Percentiles rank a stretch among this genome's conserved stretches.
Evolutionary conservation across 805 yeast species (phyloP).

Genomic region (Candida endomychidarum): DNA sequence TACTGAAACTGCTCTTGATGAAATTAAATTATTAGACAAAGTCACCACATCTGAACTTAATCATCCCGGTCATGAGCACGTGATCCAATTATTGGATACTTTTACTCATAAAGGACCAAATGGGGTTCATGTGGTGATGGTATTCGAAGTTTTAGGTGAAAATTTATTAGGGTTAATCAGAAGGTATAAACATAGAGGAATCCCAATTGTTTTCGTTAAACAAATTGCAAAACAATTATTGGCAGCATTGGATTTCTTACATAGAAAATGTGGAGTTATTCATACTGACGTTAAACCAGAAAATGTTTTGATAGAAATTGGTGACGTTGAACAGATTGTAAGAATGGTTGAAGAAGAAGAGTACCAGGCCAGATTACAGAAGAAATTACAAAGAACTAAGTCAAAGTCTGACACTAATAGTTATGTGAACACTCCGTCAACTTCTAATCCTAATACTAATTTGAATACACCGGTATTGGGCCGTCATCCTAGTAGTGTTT

Average conservation of each 20-base stretch:
- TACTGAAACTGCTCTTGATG: constrained; percentile 93
- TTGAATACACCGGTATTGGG: neutral
- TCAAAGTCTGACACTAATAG: constrained; percentile 21
- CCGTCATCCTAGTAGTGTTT: constrained; percentile 2
- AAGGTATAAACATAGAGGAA: constrained; percentile 72
- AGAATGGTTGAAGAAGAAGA: constrained; percentile 63
- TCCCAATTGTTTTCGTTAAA: constrained; percentile 75
- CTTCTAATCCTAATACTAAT: constrained; percentile 17
- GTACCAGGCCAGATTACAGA: constrained; percentile 45
- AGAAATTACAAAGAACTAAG: constrained; percentile 40
- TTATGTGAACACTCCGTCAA: constrained; percentile 12
- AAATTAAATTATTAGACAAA: constrained; percentile 73
- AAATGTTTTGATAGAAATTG: constrained; percentile 74
- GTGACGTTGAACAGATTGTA: constrained; percentile 78
- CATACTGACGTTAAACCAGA: constrained; percentile 48
- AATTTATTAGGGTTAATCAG: constrained; percentile 82
- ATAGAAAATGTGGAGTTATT: constrained; percentile 69
- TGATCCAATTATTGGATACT: constrained; percentile 77
- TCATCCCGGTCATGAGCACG: constrained; percentile 81
- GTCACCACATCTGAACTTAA: constrained; percentile 59
- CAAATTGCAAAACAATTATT: constrained; percentile 79
- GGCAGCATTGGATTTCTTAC: constrained; percentile 69
- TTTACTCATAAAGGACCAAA: constrained; percentile 87
- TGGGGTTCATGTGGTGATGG: constrained; percentile 95
- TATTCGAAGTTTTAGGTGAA: constrained; percentile 95